Evolutionary conservation across 192 early-diverging fungal species (phyloP).

Genomic region (Powellomyces hirtus): DNA sequence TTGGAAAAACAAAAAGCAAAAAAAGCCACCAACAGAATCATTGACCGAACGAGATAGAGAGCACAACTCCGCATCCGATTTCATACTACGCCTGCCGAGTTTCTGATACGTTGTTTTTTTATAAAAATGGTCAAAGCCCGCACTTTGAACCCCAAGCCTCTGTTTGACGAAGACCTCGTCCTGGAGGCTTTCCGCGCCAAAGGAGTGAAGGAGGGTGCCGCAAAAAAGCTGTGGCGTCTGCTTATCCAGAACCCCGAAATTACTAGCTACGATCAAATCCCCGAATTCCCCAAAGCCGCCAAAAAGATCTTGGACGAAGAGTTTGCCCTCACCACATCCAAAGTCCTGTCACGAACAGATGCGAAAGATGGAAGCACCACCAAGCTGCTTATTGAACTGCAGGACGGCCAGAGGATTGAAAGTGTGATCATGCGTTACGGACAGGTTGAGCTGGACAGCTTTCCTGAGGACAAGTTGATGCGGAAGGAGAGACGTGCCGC

Average conservation of each 20-base stretch:
- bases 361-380: constrained; percentile 52
- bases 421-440: constrained; percentile 61
- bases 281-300: constrained; percentile 43
- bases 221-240: constrained; percentile 39
- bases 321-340: constrained; percentile 45
- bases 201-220: constrained; percentile 34
- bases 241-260: constrained; percentile 32
- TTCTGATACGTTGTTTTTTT: no score
- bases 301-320: constrained; percentile 38
- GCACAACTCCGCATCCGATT: no score
- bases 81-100: no score
- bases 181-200: constrained; percentile 34
- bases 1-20: no score
- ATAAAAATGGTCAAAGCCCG: constrained; percentile 22
- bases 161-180: constrained; percentile 41
- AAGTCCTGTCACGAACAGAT: constrained; percentile 40
- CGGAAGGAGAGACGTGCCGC: constrained; percentile 8
- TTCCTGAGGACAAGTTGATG: constrained; percentile 42
- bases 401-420: constrained; percentile 57
- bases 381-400: constrained; percentile 56
- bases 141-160: constrained; percentile 35
- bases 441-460: constrained; percentile 39
- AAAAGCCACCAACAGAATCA: no score
- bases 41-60: no score
- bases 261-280: constrained; percentile 32